Evolutionary conservation across 768 basidiomycete genomes (phyloP).

Genomic region (Phylloporus sp.): DNA sequence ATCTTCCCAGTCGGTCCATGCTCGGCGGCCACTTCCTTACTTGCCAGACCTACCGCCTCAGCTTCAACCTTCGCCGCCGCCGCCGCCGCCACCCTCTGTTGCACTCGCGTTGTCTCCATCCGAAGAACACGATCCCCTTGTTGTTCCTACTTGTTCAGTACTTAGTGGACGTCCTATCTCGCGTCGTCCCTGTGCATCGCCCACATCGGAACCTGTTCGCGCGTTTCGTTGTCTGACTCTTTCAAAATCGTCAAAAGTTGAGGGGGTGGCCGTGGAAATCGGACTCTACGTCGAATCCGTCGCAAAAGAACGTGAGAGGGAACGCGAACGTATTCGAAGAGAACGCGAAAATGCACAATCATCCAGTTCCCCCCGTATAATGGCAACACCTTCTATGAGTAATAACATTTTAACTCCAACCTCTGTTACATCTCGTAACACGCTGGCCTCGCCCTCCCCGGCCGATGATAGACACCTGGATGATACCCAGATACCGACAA

Average conservation of each 20-base stretch:
- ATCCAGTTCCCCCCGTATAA: constrained; percentile 26
- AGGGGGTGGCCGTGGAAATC: constrained; percentile 55
- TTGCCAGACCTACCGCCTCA: constrained; percentile 65
- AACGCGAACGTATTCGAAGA: constrained; percentile 67
- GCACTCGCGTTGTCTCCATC: constrained; percentile 20
- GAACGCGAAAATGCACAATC: constrained; percentile 52
- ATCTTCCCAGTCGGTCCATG: constrained; percentile 33
- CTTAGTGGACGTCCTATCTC: constrained; percentile 28
- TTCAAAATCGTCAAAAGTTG: constrained; percentile 47
- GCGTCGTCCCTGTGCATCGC: constrained; percentile 32
- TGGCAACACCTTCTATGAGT: constrained; percentile 21
- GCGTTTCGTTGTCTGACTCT: constrained; percentile 51
- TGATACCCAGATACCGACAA: constrained; percentile 20
- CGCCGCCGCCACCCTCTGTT: constrained; percentile 35
- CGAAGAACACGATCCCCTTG: background rate
- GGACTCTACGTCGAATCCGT: constrained; percentile 72
- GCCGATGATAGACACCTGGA: constrained; percentile 8
- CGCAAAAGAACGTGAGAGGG: constrained; percentile 71
- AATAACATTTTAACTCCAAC: constrained; percentile 9
- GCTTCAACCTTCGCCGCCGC: constrained; percentile 51
- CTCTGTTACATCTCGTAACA: constrained; percentile 5
- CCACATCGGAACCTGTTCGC: constrained; percentile 37
- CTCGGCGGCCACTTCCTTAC: constrained; percentile 44
- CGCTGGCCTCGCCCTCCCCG: constrained; percentile 16
- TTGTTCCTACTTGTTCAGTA: constrained; percentile 6